These are phyloP conservation scores for Septoria linicola DNA, from an alignment of 2,329 filamentous ascomycete species.

Conservation along the genomic window DNA sequence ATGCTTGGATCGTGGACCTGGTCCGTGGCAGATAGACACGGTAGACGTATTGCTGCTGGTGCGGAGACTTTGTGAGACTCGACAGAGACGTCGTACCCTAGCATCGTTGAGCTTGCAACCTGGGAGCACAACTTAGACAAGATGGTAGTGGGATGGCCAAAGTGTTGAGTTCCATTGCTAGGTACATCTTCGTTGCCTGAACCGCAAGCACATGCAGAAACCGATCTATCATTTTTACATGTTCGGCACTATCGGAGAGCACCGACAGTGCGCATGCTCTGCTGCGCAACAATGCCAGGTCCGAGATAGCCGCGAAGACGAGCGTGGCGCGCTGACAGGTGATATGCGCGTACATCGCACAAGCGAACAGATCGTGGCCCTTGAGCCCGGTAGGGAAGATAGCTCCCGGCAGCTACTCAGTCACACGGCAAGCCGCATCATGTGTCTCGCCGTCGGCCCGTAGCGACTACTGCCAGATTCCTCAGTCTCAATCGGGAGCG, in stretches of 20 bases:
- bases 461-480: not conserved
- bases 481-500: not conserved
- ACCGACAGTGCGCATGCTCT: not conserved
- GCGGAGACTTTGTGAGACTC: slow-evolving; percentile 20
- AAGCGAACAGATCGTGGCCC: slow-evolving; percentile 7
- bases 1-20: not conserved
- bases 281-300: too few relatives aligned
- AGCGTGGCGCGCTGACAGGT: slow-evolving; percentile 13
- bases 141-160: not conserved
- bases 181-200: too few relatives aligned
- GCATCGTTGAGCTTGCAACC: not conserved
- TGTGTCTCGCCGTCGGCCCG: slow-evolving; percentile 2
- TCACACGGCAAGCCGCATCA: not conserved
- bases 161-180: too few relatives aligned
- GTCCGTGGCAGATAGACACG: not conserved
- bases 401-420: slow-evolving; percentile 1
- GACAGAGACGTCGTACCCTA: slow-evolving; percentile 7
- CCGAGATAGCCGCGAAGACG: not conserved
- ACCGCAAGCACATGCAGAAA: too few relatives aligned
- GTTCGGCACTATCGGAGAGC: too few relatives aligned
- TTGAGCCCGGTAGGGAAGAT: slow-evolving; percentile 15
- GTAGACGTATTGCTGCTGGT: slow-evolving; percentile 7
- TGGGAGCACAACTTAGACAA: slow-evolving; percentile 5
- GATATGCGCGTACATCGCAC: slow-evolving; percentile 1
- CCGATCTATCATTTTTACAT: not conserved